A percentile compares a stretch with the other conserved stretches of the same genome.
Conservation (phyloP, 768 basidiomycete species). For the Psilocybe azurescens region DNA sequence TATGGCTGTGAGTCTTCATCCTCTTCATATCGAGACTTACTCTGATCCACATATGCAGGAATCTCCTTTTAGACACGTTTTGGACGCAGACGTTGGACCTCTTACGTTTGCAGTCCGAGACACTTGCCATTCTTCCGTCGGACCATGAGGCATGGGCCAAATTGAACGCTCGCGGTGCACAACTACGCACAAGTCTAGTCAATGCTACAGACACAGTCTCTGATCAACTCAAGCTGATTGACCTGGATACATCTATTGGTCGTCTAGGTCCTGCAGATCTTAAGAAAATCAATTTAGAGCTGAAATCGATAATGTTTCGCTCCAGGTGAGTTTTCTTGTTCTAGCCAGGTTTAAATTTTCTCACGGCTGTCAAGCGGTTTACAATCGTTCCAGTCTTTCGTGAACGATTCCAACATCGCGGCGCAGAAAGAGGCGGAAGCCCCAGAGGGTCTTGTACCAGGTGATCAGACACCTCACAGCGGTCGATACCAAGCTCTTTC, state of each 20-base stretch:
- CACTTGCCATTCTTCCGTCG: slow-evolving; percentile 36
- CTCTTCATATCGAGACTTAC: background rate
- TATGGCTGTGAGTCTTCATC: slow-evolving; percentile 39
- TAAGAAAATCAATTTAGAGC: slow-evolving; percentile 41
- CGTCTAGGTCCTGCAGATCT: slow-evolving; percentile 47
- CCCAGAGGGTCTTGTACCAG: slow-evolving; percentile 2
- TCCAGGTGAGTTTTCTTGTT: slow-evolving; percentile 34
- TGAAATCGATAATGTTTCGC: slow-evolving; percentile 43
- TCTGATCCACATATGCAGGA: slow-evolving; percentile 21
- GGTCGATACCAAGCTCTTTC: slow-evolving; percentile 37
- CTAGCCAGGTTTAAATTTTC: background rate
- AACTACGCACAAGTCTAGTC: slow-evolving; percentile 33
- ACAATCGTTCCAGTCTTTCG: slow-evolving; percentile 43
- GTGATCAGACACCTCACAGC: slow-evolving; percentile 16
- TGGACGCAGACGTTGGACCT: slow-evolving; percentile 38
- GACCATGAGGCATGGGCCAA: slow-evolving; percentile 39
- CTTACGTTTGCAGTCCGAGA: slow-evolving; percentile 37
- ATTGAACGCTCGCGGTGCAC: slow-evolving; percentile 29
- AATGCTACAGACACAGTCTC: slow-evolving; percentile 36
- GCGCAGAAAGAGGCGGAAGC: slow-evolving; percentile 28
- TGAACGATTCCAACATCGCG: slow-evolving; percentile 34
- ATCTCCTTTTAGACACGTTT: slow-evolving; percentile 32
- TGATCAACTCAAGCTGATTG: slow-evolving; percentile 42
- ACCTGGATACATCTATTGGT: slow-evolving; percentile 48
- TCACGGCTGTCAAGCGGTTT: slow-evolving; percentile 31